Evolutionary conservation across 345 rosid genomes (phyloP).

Genomic region (Gossypium rotundifolium): DNA sequence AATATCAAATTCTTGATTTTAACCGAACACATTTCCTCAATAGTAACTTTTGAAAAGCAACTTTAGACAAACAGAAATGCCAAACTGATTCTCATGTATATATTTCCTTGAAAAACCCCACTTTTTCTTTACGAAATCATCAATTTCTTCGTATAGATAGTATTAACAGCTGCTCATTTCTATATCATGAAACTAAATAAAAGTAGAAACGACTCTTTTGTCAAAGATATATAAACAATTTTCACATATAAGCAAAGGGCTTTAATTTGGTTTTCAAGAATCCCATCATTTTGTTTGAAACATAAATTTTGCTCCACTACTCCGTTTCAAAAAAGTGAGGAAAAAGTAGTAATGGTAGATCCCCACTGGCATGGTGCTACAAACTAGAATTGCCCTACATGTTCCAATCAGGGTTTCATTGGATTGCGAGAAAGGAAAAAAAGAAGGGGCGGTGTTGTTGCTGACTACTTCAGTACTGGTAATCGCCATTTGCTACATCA

Average conservation of each 20-base stretch:
- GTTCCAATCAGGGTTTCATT: conserved; percentile 2
- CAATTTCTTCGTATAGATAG: neutral
- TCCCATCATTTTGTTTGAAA: neutral
- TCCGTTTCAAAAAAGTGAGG: neutral
- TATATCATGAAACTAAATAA: neutral
- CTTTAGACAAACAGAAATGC: too few species aligned
- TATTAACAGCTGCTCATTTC: neutral
- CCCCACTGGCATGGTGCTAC: neutral
- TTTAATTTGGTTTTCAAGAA: neutral
- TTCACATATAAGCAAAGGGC: neutral
- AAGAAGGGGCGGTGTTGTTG: neutral
- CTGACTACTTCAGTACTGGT: neutral
- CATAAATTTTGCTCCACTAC: neutral
- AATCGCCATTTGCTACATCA: neutral
- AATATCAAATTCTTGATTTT: too few species aligned
- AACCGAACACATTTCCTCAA: too few species aligned
- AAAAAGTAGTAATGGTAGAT: neutral
- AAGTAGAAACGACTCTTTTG: neutral
- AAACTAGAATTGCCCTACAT: neutral
- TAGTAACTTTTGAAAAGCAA: too few species aligned
- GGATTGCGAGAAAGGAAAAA: neutral
- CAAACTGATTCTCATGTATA: too few species aligned
- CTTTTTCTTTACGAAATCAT: too few species aligned
- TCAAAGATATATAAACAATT: neutral
- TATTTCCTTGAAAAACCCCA: too few species aligned